Percentiles rank a stretch among this genome's conserved stretches.
These are phyloP conservation scores for Colletotrichum salicis DNA, from an alignment of 2,329 filamentous ascomycete genomes.

Conservation along the genomic window DNA sequence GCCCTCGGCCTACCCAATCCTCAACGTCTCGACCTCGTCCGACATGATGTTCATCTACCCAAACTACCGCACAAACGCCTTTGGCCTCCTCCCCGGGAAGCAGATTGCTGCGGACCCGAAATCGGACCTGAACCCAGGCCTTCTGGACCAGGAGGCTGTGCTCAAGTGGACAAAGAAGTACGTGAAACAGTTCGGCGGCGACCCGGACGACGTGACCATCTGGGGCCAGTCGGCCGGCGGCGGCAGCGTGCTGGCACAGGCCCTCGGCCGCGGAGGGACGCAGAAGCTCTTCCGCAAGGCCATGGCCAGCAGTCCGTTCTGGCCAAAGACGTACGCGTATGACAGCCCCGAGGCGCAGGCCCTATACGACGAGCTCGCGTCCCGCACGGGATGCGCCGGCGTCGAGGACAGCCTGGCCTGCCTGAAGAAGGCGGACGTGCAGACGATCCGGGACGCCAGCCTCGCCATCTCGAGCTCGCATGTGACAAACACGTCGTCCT, in stretches of 20 bases:
- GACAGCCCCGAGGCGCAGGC: slow-evolving; percentile 61
- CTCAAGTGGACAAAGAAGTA: slow-evolving; percentile 42
- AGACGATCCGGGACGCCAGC: slow-evolving; percentile 62
- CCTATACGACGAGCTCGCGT: slow-evolving; percentile 58
- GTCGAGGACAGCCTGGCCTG: slow-evolving; percentile 59
- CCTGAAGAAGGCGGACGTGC: slow-evolving; percentile 64
- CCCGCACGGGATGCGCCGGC: slow-evolving; percentile 58
- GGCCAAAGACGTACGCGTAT: slow-evolving; percentile 67
- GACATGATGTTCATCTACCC: slow-evolving; percentile 58
- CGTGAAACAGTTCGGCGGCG: slow-evolving; percentile 43
- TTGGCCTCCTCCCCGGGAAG: slow-evolving; percentile 64
- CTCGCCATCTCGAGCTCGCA: slow-evolving; percentile 58
- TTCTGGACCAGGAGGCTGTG: slow-evolving; percentile 49
- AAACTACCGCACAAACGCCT: slow-evolving; percentile 68
- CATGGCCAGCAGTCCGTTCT: slow-evolving; percentile 62
- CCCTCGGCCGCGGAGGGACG: slow-evolving; percentile 28
- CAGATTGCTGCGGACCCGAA: slow-evolving; percentile 54
- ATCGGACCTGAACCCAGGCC: slow-evolving; percentile 62
- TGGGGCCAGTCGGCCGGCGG: slow-evolving; percentile 44
- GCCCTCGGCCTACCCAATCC: slow-evolving; percentile 65
- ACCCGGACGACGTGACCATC: slow-evolving; percentile 42
- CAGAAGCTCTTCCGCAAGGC: slow-evolving; percentile 40
- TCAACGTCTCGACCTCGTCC: slow-evolving; percentile 63
- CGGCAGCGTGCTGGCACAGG: slow-evolving; percentile 36
- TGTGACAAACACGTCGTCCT: slow-evolving; percentile 65